phyloP scores from a whole-genome alignment of 768 basidiomycete species.

The Termitomyces sp. region DNA sequence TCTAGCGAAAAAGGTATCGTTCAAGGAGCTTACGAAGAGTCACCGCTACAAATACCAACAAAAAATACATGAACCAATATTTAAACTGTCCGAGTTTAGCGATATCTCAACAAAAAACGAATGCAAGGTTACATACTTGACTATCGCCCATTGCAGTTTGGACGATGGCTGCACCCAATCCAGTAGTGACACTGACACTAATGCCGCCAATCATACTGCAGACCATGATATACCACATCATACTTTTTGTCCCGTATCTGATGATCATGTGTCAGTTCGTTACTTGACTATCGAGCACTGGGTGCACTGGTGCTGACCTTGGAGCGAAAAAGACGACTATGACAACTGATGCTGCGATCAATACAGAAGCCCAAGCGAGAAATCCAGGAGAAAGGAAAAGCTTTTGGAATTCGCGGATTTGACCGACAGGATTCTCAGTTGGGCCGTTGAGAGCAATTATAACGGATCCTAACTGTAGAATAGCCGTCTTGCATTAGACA shows the following conservation, averaged over 20 bases:
- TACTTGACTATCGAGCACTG: not conserved
- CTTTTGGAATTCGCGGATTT: slow-evolving; percentile 66
- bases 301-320: slow-evolving; percentile 35
- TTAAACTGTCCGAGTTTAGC: slow-evolving; percentile 57
- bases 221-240: slow-evolving; percentile 93
- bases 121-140: slow-evolving; percentile 43
- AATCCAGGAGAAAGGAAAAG: slow-evolving; percentile 85
- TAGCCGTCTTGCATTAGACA: not conserved
- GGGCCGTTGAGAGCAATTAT: slow-evolving; percentile 45
- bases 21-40: slow-evolving; percentile 58
- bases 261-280: not conserved
- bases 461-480: slow-evolving; percentile 14
- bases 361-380: slow-evolving; percentile 58
- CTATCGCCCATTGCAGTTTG: slow-evolving; percentile 70
- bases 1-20: slow-evolving; percentile 7
- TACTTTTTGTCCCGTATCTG: slow-evolving; percentile 83
- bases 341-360: slow-evolving; percentile 58
- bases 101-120: not conserved
- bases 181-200: slow-evolving; percentile 91
- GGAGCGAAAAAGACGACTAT: slow-evolving; percentile 84
- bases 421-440: slow-evolving; percentile 59
- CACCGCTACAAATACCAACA: slow-evolving; percentile 74
- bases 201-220: slow-evolving; percentile 98
- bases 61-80: slow-evolving; percentile 87
- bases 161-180: slow-evolving; percentile 88